Base-by-base conservation (phyloP, 1,284 basidiomycete genomes). In the Cryptococcus sp. region DNA sequence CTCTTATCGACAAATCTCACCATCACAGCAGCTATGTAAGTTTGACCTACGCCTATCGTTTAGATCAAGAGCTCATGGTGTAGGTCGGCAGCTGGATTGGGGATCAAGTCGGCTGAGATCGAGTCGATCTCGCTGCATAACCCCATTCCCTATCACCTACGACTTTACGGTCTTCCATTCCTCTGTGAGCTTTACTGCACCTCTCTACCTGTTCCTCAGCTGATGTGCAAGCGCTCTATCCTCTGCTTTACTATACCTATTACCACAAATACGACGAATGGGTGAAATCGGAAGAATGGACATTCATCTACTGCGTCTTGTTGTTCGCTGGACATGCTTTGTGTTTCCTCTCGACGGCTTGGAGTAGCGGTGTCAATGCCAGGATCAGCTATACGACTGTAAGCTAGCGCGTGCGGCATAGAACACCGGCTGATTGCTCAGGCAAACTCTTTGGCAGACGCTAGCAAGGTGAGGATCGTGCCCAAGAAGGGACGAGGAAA, bases 281-380 rank as follows among this genome's bases (percentile, higher is more conserved):
- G 84, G 74, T 94, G 48, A 80, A 84, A 68, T 92, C 88, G 58
- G 93, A 95, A 71, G 88, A 93, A 69, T 94, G 88, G 87, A 93
- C 94, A 0, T 99, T 98, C 66, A 79, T 98, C 41, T 88, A 85
- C 44, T 92, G 87, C 59, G 86, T 94, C 18, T 76, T 82, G 11
- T 81, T 98, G 9, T 85, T 88, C 32, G 84, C 83, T 12, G 82
- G 85, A 2, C 95, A 99, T 72, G 91, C 91, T 1, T 79, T 99
- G 48, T 90, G 86, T 65, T 99, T 93, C 75, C 78, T 99, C 43
- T 77, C 86, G 36, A 98, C 94, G 0, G 82, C 82, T 57, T 99
- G 94, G 94, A 92, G 83, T 68, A 81, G 87, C 19, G 80, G 78
- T 32, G 84, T 88, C 43, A 81, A 82, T 55, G 86, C 90, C 26